Percentiles rank a stretch among this genome's conserved stretches.
These are phyloP conservation scores for Fusarium mexicanum DNA, from an alignment of 2,329 filamentous ascomycete species.

Conservation along the genomic window DNA sequence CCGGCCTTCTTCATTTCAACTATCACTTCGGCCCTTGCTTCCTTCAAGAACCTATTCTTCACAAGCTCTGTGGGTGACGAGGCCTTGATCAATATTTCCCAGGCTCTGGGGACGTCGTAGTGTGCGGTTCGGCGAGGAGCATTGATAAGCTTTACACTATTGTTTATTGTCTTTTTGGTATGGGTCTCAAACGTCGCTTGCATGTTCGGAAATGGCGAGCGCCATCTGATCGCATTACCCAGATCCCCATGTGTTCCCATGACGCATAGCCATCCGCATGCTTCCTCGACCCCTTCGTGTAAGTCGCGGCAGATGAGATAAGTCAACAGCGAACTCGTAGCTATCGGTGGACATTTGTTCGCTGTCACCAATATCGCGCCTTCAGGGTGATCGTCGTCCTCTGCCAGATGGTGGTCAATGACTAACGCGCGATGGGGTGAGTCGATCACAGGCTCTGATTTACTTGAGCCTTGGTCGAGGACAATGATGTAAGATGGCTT, in stretches of 20 bases:
- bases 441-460: constrained; percentile 63
- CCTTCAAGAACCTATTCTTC: constrained; percentile 57
- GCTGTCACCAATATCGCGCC: constrained; percentile 66
- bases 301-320: constrained; percentile 70
- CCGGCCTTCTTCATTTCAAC: constrained; percentile 70
- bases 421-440: constrained; percentile 61
- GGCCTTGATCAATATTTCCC: constrained; percentile 65
- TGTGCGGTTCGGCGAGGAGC: constrained; percentile 70
- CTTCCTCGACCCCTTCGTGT: constrained; percentile 57
- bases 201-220: constrained; percentile 74
- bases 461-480: constrained; percentile 71
- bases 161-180: constrained; percentile 70
- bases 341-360: constrained; percentile 71
- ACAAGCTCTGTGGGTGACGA: constrained; percentile 62
- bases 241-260: constrained; percentile 75
- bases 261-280: constrained; percentile 69
- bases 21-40: constrained; percentile 66
- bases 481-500: constrained; percentile 69
- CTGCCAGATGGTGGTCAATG: constrained; percentile 72
- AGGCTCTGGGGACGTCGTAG: constrained; percentile 69
- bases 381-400: constrained; percentile 64
- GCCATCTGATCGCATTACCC: constrained; percentile 72
- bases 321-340: constrained; percentile 70
- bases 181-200: constrained; percentile 65
- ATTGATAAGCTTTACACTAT: constrained; percentile 71